Evolutionary conservation across 139 green algal species (phyloP).

Genomic region (Monoraphidium neglectum): DNA sequence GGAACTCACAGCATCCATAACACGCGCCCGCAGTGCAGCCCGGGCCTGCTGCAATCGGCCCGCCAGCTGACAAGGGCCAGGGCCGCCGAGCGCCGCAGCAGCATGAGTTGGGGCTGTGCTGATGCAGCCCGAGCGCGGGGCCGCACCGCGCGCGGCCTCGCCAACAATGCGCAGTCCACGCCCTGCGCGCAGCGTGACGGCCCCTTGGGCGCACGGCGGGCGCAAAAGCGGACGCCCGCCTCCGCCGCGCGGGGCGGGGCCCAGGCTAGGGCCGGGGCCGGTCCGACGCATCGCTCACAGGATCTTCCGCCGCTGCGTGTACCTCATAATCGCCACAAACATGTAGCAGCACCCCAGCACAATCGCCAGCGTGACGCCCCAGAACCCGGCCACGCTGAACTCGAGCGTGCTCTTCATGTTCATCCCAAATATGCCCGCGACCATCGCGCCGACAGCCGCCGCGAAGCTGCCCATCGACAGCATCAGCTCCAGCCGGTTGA

Average conservation of each 20-base stretch:
- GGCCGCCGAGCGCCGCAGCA: too few relatives aligned
- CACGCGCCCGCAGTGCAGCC: too few relatives aligned
- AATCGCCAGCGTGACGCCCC: slow-evolving; percentile 77
- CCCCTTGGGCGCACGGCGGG: not conserved
- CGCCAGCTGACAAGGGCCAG: too few relatives aligned
- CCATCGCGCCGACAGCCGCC: slow-evolving; percentile 84
- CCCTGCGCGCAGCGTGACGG: not conserved
- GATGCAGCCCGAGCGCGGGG: not conserved
- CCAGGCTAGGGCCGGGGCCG: too few relatives aligned
- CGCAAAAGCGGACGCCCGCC: not conserved
- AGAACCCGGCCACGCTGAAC: slow-evolving; percentile 82
- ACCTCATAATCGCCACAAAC: slow-evolving; percentile 71
- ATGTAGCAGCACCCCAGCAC: slow-evolving; percentile 72
- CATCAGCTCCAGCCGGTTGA: slow-evolving; percentile 91
- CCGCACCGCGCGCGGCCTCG: not conserved
- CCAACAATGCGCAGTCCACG: not conserved
- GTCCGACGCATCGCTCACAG: slow-evolving; percentile 49
- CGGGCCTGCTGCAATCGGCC: too few relatives aligned
- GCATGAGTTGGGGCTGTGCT: not conserved
- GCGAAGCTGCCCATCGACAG: slow-evolving; percentile 91
- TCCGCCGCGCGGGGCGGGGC: not conserved
- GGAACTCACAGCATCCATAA: too few relatives aligned
- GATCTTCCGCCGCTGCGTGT: slow-evolving; percentile 81
- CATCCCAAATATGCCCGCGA: slow-evolving; percentile 92
- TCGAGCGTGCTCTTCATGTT: slow-evolving; percentile 86